phyloP scores from a whole-genome alignment of 2,329 filamentous ascomycete species.

The Exophiala bonariae region DNA sequence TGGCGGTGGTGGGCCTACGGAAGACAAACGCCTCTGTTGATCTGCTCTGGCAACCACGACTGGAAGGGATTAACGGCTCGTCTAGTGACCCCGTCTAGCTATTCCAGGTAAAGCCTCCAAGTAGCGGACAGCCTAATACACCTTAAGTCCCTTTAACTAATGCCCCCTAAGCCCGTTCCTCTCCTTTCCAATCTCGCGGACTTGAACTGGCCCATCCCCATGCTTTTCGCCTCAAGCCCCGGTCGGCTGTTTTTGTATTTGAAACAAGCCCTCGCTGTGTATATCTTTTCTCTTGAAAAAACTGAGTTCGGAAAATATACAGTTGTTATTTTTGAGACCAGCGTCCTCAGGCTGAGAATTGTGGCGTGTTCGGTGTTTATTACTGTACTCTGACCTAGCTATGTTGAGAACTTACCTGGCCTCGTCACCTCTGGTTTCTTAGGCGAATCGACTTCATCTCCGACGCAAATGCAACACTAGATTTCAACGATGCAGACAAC shows the following conservation, averaged over 20 bases:
- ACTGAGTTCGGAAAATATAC: too few species aligned
- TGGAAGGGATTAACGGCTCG: background rate
- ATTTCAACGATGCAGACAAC: constrained; percentile 7
- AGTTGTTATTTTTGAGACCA: too few species aligned
- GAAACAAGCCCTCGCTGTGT: constrained; percentile 13
- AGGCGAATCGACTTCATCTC: too few species aligned
- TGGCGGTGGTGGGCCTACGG: too few species aligned
- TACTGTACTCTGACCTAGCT: too few species aligned
- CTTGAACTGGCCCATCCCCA: constrained; percentile 13
- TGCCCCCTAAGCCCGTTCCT: constrained; percentile 19
- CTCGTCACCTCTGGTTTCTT: too few species aligned
- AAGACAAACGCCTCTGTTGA: constrained; percentile 2
- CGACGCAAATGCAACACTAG: too few species aligned
- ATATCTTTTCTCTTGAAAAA: too few species aligned
- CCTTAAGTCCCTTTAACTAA: background rate
- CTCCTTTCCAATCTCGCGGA: constrained; percentile 19
- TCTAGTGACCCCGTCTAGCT: constrained; percentile 1
- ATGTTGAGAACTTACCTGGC: too few species aligned
- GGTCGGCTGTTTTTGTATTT: constrained; percentile 7
- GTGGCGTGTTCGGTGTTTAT: too few species aligned
- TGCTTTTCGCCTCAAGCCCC: constrained; percentile 8
- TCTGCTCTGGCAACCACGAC: constrained; percentile 3
- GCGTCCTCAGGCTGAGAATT: too few species aligned
- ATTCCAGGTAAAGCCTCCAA: constrained; percentile 2
- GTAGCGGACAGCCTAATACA: background rate